Base-by-base conservation (phyloP, 1,284 basidiomycete genomes). In the Wolfiporia cocos region DNA sequence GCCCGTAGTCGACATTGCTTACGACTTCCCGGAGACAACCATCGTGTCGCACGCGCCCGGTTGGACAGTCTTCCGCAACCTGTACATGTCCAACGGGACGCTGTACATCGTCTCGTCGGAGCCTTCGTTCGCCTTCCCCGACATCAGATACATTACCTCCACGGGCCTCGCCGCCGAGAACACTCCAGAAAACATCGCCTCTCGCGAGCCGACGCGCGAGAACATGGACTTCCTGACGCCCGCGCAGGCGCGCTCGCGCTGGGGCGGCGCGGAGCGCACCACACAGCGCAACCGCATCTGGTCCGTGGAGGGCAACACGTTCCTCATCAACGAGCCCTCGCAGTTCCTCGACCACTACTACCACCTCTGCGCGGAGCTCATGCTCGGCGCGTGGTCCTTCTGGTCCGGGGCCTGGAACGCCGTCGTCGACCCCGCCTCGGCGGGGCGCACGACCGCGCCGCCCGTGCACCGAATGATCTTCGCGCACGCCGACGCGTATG, bases 281-380 rank as follows among this genome's bases (percentile, higher is more conserved):
- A 22, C 26, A n/a, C 63, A 59, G 50, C 65, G 55, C 50, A 77
- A 69, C 51, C 67, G 74, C 15, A 72, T 88, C 15, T 80, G 73
- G 67, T 69, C 74, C 18, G 73, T 89, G 38, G 71, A 77, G 37
- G 86, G 88, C 5, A 81, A 78, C 56, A 85, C 86, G 11, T 77
- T 81, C 47, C 65, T 86, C 32, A 68, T 78, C 54, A 84, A 85
- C 55, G 83, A 86, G 48, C 81, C 82, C 1, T 44, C 59, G 5
- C 82, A 85, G 56, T 85, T 90, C 67, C 71, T 90, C 22, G 68
- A 73, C 42, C 87, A 91, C 58, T 90, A 88, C 60, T 91, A 89
- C 62, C 87, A 91, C 63, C 81, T 88, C 49, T 83, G 82, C 26
- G 86, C 81, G 0, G 87, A 91, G 57, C 73, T 88, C 37, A 63